phyloP scores from a whole-genome alignment of 2,329 filamentous ascomycete species.

The Arthrobotrys megalospora region DNA sequence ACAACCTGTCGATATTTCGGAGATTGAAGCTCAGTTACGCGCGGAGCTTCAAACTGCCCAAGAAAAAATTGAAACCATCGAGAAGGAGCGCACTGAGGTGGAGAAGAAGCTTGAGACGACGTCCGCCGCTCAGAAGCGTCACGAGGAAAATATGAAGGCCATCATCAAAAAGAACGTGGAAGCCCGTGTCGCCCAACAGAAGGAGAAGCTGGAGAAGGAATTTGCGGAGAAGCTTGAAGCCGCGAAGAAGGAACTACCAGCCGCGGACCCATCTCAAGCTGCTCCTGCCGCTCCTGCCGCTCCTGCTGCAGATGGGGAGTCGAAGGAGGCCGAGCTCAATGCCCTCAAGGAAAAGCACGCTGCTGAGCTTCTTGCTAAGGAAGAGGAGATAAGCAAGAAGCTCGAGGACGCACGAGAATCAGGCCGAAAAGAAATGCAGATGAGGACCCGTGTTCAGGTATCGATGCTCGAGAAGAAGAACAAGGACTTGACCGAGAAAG shows the following conservation, averaged over 20 bases:
- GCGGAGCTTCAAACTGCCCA: constrained; percentile 45
- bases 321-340: constrained; percentile 62
- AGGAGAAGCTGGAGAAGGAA: constrained; percentile 72
- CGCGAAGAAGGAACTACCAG: constrained; percentile 73
- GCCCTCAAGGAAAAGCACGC: constrained; percentile 60
- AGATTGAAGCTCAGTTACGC: constrained; percentile 46
- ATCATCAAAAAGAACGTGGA: constrained; percentile 65
- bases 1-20: constrained; percentile 35
- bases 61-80: constrained; percentile 39
- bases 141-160: constrained; percentile 55
- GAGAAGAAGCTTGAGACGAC: constrained; percentile 62
- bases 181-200: constrained; percentile 72
- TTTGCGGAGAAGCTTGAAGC: constrained; percentile 75
- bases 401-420: constrained; percentile 64
- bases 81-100: constrained; percentile 48
- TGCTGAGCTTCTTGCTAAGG: constrained; percentile 41
- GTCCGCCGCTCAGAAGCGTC: constrained; percentile 46
- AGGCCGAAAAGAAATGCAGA: constrained; percentile 63
- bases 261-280: constrained; percentile 67
- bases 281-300: constrained; percentile 8
- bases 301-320: constrained; percentile 18
- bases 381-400: constrained; percentile 52
- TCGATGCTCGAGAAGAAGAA: constrained; percentile 65
- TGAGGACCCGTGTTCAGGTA: constrained; percentile 64
- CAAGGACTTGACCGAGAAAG: constrained; percentile 63